Evolutionary conservation across 2,329 filamentous ascomycete genomes (phyloP).

Genomic region (Phialemoniopsis sp.): DNA sequence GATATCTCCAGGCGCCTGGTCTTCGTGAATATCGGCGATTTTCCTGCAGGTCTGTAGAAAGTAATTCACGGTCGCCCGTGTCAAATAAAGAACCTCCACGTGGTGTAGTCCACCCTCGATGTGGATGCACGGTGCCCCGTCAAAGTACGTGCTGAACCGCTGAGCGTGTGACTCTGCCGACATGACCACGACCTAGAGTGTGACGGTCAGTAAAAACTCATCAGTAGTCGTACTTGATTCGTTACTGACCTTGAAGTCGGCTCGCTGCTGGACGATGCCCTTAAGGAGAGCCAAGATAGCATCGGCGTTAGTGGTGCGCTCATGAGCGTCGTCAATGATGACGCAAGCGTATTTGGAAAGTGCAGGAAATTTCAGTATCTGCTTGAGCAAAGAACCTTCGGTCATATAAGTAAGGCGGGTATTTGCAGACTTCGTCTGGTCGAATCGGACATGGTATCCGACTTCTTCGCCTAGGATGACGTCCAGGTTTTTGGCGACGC

Average conservation of each 20-base stretch:
- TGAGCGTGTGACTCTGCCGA: too few species aligned
- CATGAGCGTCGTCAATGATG: conserved; percentile 1
- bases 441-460: not conserved
- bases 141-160: too few species aligned
- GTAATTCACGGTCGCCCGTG: too few species aligned
- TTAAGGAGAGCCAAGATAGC: not conserved
- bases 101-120: too few species aligned
- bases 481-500: conserved; percentile 1
- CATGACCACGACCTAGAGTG: too few species aligned
- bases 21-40: too few species aligned
- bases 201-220: too few species aligned
- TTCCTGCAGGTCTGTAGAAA: too few species aligned
- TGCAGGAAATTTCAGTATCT: not conserved
- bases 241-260: not conserved
- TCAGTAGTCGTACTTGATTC: too few species aligned
- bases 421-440: not conserved
- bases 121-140: too few species aligned
- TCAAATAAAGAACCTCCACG: too few species aligned
- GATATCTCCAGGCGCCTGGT: too few species aligned
- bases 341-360: not conserved
- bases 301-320: not conserved
- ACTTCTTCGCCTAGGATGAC: conserved; percentile 2
- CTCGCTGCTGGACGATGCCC: not conserved
- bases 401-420: not conserved
- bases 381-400: not conserved